Evolutionary conservation across 306 rosid species (phyloP), one percentile per base, ranked within the genome.

Genomic region (Rosa persica): DNA sequence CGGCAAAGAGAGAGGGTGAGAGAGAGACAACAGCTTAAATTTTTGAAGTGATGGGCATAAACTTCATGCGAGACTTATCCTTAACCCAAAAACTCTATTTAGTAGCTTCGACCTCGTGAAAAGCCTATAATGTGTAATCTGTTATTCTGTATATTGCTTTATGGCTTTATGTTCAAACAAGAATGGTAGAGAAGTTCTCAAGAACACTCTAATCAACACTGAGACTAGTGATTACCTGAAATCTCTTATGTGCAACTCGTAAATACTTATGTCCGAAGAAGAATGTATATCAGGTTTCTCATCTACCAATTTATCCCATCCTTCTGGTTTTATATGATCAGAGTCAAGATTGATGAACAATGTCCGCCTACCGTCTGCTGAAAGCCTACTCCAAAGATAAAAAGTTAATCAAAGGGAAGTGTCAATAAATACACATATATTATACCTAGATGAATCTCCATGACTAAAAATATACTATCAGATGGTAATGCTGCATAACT

Each of bases 231-330:
- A 57, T 65, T 83, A 91, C 98, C 98, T 95, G 85, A 95, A 95
- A 84, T 95, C 98, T 81, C 96, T 88, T 81, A 91, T 82, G 80
- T 95, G 97, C 89, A 91, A 75, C 87, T 95, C 97, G 83, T 92
- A 92, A 80, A 95, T 85, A 82, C 98, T 95, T 80, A 86, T 91
- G 85, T 95, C 98, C 17, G 97, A 83, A 82, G 89, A 88, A 81
- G 90, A 89, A 76, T 64, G 81, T 70, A 92, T 6, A 70, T 74
- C 61, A n/a, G 88, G 93, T 83, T 95, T 95, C 83, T 91, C 91
- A 79, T 86, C 73, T 19, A 86, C 89, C 85, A 91, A 86, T 77
- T 80, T 81, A 76, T 89, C 91, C 97, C 98, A 95, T 82, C 89
- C 91, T 76, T 86, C 89, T 11, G 98, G 98, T 82, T 92, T 91